phyloP scores from a whole-genome alignment of 164 flowering plant genomes.

The Buxus sempervirens region DNA sequence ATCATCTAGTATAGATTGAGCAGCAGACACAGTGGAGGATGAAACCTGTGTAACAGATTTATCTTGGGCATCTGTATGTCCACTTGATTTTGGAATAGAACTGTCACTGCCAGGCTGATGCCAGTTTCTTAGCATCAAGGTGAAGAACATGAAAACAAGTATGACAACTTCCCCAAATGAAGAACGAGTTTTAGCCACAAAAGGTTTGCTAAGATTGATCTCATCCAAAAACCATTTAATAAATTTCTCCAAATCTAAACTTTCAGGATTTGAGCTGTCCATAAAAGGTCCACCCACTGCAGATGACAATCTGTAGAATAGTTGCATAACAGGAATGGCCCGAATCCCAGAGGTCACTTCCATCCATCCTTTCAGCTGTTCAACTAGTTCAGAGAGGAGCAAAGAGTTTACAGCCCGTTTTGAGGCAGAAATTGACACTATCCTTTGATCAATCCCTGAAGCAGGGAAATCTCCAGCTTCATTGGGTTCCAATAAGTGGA shows the following conservation, averaged over 20 bases:
- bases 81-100: slow-evolving; percentile 48
- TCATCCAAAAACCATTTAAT: slow-evolving; percentile 90
- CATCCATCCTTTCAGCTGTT: slow-evolving; percentile 93
- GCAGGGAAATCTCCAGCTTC: slow-evolving; percentile 71
- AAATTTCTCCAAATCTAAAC: slow-evolving; percentile 72
- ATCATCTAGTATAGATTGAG: slow-evolving; percentile 47
- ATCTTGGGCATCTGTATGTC: slow-evolving; percentile 53
- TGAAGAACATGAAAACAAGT: slow-evolving; percentile 95
- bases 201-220: slow-evolving; percentile 65
- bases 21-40: slow-evolving; percentile 30
- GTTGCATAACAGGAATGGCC: slow-evolving; percentile 93
- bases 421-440: slow-evolving; percentile 92
- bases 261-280: slow-evolving; percentile 71
- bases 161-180: slow-evolving; percentile 89
- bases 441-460: slow-evolving; percentile 49
- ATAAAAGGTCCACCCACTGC: slow-evolving; percentile 95
- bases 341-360: slow-evolving; percentile 74
- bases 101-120: slow-evolving; percentile 90
- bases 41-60: slow-evolving; percentile 33
- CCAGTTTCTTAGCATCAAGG: slow-evolving; percentile 97
- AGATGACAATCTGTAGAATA: slow-evolving; percentile 88
- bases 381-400: slow-evolving; percentile 79
- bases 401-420: slow-evolving; percentile 87
- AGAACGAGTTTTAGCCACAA: slow-evolving; percentile 62
- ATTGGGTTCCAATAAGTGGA: slow-evolving; percentile 76